Conservation (phyloP, 2,329 filamentous ascomycete species). For the Hypoxylon rubiginosum region DNA sequence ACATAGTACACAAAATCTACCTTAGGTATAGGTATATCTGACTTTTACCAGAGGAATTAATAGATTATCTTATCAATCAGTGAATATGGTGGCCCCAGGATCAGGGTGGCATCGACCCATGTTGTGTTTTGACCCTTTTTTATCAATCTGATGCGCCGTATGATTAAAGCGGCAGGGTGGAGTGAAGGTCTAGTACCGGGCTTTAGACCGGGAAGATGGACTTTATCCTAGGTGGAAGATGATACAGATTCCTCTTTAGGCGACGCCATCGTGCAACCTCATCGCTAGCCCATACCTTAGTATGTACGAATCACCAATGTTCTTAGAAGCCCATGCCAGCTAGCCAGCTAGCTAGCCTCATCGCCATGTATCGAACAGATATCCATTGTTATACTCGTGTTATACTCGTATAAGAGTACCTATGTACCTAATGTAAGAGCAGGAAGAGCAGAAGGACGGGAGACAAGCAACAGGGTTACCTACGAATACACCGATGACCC, state of each 20-base stretch:
- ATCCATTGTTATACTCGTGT: conserved; percentile 17
- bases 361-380: conserved; percentile 6
- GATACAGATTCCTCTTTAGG: conserved; percentile 14
- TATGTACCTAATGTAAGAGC: no score
- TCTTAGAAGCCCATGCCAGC: conserved; percentile 19
- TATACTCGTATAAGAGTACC: no score
- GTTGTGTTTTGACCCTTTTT: conserved; percentile 13
- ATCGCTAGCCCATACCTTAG: conserved; percentile 28
- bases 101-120: conserved; percentile 27
- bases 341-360: no score
- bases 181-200: conserved; percentile 11
- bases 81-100: conserved; percentile 18
- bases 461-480: no score
- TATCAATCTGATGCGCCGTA: conserved; percentile 24
- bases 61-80: conserved; percentile 47
- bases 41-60: conserved; percentile 11
- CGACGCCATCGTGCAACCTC: conserved; percentile 26
- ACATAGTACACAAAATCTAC: conserved; percentile 12
- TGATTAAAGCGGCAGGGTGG: conserved; percentile 32
- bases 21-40: no score
- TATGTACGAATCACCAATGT: conserved; percentile 19
- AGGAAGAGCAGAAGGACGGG: conserved; percentile 3
- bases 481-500: no score
- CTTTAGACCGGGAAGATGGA: conserved; percentile 8
- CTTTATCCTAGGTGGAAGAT: conserved; percentile 8